Conservation (phyloP, 2,329 filamentous ascomycete genomes). For the Penicillium olsonii region DNA sequence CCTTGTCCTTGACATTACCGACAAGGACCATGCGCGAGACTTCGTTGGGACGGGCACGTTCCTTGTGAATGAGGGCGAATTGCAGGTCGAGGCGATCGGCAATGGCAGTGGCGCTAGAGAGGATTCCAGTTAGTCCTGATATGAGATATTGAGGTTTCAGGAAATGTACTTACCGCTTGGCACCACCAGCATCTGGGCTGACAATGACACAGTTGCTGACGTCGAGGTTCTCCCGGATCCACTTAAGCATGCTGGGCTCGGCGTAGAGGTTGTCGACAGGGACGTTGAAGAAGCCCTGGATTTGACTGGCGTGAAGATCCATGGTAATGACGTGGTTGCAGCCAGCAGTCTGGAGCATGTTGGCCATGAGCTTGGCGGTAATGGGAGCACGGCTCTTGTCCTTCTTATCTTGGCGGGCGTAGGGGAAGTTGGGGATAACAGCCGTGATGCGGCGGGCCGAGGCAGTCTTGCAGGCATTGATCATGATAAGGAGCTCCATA, state of each 20-base stretch:
- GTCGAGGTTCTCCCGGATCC: constrained; percentile 84
- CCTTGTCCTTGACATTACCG: constrained; percentile 85
- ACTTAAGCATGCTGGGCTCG: constrained; percentile 86
- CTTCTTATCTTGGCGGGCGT: constrained; percentile 97
- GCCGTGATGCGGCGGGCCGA: constrained; percentile 90
- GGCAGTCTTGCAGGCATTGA: constrained; percentile 87
- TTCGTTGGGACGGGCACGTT: constrained; percentile 86
- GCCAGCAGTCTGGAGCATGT: constrained; percentile 94
- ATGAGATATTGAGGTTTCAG: not conserved
- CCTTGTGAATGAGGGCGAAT: constrained; percentile 96
- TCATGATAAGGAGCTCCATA: constrained; percentile 98
- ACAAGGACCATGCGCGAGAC: constrained; percentile 95
- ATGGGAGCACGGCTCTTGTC: constrained; percentile 95
- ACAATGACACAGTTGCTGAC: constrained; percentile 88
- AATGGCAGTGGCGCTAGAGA: constrained; percentile 75
- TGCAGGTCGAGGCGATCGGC: constrained; percentile 86
- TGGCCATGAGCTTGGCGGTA: constrained; percentile 91
- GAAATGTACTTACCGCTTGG: constrained; percentile 66
- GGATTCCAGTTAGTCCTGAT: not conserved
- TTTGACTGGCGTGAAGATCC: constrained; percentile 92
- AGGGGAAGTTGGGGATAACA: constrained; percentile 94
- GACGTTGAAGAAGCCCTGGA: constrained; percentile 93
- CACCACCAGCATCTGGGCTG: constrained; percentile 90
- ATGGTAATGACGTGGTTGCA: constrained; percentile 95
- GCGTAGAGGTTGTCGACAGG: constrained; percentile 84